Evolutionary conservation across 805 yeast genomes (phyloP), one percentile per base, ranked within the genome.

Genomic region (Wickerhamiella azyma): DNA sequence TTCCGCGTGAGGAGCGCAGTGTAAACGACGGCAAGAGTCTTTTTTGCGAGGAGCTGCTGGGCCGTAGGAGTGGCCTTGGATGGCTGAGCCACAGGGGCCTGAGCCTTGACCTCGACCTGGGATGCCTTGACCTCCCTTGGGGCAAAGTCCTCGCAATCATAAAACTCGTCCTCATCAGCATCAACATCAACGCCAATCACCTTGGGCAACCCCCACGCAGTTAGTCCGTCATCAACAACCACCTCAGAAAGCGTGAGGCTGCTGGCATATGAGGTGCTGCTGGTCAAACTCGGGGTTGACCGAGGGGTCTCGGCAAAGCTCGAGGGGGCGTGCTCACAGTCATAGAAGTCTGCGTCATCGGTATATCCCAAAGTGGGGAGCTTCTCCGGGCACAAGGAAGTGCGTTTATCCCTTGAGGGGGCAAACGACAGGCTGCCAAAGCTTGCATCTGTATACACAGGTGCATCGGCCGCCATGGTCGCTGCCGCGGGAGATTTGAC

Each of bases 171-270:
- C 29, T 40, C 44, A 5, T 37, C 41, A 13, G 24, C 28, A n/a
- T n/a, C n/a, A n/a, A n/a, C 46, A 5, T 18, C 18, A 9, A 41
- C 47, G 10, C 39, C 49, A n/a, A 54, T 36, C 19, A 46, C 49
- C 47, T 50, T 55, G 28, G 62, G 62, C 5, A 58, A 50, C 1
- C 62, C 62, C 62, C 62, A 58, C 13, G 49, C 52, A 10, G 55
- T 51, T 7, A 58, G 48, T 5, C 59, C 60, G 26, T 57, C 60
- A 33, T 58, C 60, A 3, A 52, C 53, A 2, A 48, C 45, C 28
- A 38, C 18, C 17, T 49, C 51, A 3, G 51, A 45, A 26, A 41
- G 46, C 24, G 46, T 41, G 36, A 49, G 44, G 37, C 24, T 35
- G 35, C 45, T 21, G 37, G 48, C 36, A 10, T 24, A 28, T 2